These are phyloP conservation scores for Eutrema japonicum DNA, from an alignment of 345 rosid genomes.

Conservation along the genomic window DNA sequence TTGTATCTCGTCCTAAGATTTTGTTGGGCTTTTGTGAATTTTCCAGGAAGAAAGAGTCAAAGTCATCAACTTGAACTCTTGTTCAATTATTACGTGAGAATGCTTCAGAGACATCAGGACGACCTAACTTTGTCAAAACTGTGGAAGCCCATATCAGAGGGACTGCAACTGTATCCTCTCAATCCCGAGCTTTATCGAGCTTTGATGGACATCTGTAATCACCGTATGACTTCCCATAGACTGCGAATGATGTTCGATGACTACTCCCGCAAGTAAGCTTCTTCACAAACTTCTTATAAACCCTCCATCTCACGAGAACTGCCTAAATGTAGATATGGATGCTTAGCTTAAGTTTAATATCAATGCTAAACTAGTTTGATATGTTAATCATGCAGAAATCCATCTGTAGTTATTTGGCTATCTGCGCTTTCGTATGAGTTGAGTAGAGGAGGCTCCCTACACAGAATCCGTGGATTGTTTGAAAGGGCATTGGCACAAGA, in stretches of 20 bases:
- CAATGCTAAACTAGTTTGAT: constrained; percentile 20
- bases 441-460: constrained; percentile 63
- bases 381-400: constrained; percentile 58
- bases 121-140: constrained; percentile 59
- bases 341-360: constrained; percentile 16
- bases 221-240: constrained; percentile 76
- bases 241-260: constrained; percentile 74
- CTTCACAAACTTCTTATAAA: constrained; percentile 26
- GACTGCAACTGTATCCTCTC: constrained; percentile 79
- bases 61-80: constrained; percentile 73
- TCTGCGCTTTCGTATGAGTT: constrained; percentile 82
- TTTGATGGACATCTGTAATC: constrained; percentile 69
- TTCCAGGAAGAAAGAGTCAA: constrained; percentile 75
- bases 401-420: constrained; percentile 73
- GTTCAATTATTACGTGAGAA: constrained; percentile 58
- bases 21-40: constrained; percentile 28
- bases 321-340: neutral
- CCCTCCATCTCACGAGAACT: neutral
- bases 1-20: constrained; percentile 5
- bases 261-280: constrained; percentile 65
- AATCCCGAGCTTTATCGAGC: constrained; percentile 65
- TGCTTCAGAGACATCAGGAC: constrained; percentile 74
- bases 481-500: constrained; percentile 85
- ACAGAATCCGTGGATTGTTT: constrained; percentile 82
- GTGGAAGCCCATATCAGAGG: constrained; percentile 74